phyloP scores from a whole-genome alignment of 1,284 basidiomycete species.

The Cutaneotrichosporon sp. region DNA sequence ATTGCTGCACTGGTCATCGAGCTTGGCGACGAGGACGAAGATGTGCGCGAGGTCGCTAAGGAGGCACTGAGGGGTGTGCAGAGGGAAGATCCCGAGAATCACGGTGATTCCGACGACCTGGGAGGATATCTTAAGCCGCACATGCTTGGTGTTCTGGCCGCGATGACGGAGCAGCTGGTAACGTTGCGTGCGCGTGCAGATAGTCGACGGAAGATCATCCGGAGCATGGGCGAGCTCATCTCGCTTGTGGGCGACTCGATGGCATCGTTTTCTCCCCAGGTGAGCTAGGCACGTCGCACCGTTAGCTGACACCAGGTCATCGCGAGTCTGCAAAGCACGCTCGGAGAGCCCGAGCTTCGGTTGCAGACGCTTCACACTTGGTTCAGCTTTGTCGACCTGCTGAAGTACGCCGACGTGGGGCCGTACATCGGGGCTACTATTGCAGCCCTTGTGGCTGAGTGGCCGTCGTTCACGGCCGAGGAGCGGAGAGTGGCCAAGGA shows the following conservation, averaged over 20 bases:
- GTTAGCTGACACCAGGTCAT: slow-evolving; percentile 63
- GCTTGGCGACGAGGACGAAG: slow-evolving; percentile 62
- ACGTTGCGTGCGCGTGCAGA: slow-evolving; percentile 64
- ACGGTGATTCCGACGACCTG: slow-evolving; percentile 48
- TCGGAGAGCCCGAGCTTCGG: slow-evolving; percentile 63
- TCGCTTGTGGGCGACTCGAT: slow-evolving; percentile 66
- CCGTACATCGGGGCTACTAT: slow-evolving; percentile 83
- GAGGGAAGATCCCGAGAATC: slow-evolving; percentile 50
- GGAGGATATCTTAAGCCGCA: slow-evolving; percentile 63
- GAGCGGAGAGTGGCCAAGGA: slow-evolving; percentile 58
- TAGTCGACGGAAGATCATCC: slow-evolving; percentile 67
- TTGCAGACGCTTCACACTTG: slow-evolving; percentile 77
- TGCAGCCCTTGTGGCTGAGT: slow-evolving; percentile 74
- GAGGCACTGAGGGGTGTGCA: slow-evolving; percentile 62
- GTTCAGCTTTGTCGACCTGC: slow-evolving; percentile 68
- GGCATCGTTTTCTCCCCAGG: slow-evolving; percentile 75
- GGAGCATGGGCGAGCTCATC: slow-evolving; percentile 73
- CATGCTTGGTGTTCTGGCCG: slow-evolving; percentile 74
- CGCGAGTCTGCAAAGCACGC: slow-evolving; percentile 89
- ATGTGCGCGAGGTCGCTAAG: slow-evolving; percentile 47
- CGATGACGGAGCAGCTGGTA: slow-evolving; percentile 72
- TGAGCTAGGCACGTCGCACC: slow-evolving; percentile 37
- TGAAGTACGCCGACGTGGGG: slow-evolving; percentile 69
- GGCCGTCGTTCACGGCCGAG: slow-evolving; percentile 59
- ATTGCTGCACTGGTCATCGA: slow-evolving; percentile 69